These are phyloP conservation scores for Phytophthora sp. DNA, from an alignment of 352 stramenopile genomes.

Conservation along the genomic window DNA sequence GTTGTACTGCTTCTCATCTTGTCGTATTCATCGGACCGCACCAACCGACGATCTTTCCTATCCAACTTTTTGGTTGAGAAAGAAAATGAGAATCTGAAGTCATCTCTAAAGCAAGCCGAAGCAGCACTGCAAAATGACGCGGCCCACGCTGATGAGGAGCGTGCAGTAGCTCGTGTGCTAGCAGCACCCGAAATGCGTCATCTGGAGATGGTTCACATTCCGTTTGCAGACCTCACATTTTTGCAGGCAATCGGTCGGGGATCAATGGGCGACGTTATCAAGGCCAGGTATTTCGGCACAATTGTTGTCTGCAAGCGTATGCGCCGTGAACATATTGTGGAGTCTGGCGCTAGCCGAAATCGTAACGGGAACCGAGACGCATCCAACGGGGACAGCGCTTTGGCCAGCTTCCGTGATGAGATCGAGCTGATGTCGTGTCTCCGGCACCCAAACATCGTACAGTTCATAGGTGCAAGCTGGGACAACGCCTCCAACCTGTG, in stretches of 20 bases:
- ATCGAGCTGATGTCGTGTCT: constrained; percentile 89
- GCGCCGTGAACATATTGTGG: constrained; percentile 83
- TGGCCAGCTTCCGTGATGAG: constrained; percentile 85
- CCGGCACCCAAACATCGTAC: constrained; percentile 88
- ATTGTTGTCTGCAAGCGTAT: constrained; percentile 90
- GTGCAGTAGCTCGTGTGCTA: constrained; percentile 70
- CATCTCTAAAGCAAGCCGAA: constrained; percentile 79
- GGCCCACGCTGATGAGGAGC: constrained; percentile 72
- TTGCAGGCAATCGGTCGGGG: constrained; percentile 79
- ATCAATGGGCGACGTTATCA: constrained; percentile 90
- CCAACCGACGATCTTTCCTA: constrained; percentile 82
- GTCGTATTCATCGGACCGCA: constrained; percentile 80
- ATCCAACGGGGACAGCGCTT: constrained; percentile 38
- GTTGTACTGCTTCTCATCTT: constrained; percentile 78
- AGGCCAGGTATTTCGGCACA: constrained; percentile 88
- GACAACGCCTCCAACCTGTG: constrained; percentile 90
- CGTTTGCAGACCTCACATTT: constrained; percentile 84
- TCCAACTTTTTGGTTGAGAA: constrained; percentile 86
- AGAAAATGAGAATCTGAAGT: constrained; percentile 86
- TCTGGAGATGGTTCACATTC: constrained; percentile 82
- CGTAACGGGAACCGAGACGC: constrained; percentile 18
- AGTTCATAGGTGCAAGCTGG: constrained; percentile 91
- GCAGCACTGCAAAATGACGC: constrained; percentile 83
- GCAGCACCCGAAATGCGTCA: constrained; percentile 77
- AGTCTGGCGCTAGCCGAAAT: constrained; percentile 25